Base-by-base conservation (phyloP, 148 eudicot species). In the Gaultheria prostrata region DNA sequence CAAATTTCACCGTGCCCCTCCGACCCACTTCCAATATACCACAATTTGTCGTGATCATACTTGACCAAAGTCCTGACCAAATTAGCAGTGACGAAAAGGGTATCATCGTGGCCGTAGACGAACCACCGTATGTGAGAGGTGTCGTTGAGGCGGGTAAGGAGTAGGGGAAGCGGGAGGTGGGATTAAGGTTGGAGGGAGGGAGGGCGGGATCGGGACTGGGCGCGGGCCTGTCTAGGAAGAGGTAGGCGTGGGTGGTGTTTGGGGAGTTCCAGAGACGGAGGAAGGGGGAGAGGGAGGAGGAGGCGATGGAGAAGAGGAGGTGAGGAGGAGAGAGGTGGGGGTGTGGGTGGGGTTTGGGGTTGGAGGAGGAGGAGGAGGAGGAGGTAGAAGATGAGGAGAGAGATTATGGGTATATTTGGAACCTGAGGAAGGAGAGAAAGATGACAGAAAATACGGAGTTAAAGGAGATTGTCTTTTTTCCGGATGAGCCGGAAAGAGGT, bases 81-180 rank as follows among this genome's bases (percentile, higher is more conserved):
- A 83, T 93, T 93, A 8, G 88, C 86, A 0, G 86, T 50, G 54
- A 95, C 87, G 56, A 93, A 92, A 0, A 95, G 80, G 0, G 97
- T 95, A 30, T 95, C 98, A 32, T 93, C 97, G 50, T 93, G 93
- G 21, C 95, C 95, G 57, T 90, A 91, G 8, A 93, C 88, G 20
- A 79, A 93, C 98, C 97, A 92, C 17, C 92, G 46, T 3, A 91
- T 85, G 4, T 82, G 85, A 0, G 83, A 11, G 3, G 82, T 81
- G 77, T 79, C 0, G 43, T 39, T 53, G 1, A 71, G 76, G 76
- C 45, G 83, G 8, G 86, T 86, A 12, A 93, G 30, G 90, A 63
- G 88, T 90, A 92, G 26, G 93, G 93, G 72, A 92, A 24, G 69
- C 3, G 2, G 69, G 30, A 61, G 30, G 30, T 28, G 35, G 33